These are phyloP conservation scores for Pseudogymnoascus sp. DNA, from an alignment of 2,329 filamentous ascomycete genomes.

Conservation along the genomic window DNA sequence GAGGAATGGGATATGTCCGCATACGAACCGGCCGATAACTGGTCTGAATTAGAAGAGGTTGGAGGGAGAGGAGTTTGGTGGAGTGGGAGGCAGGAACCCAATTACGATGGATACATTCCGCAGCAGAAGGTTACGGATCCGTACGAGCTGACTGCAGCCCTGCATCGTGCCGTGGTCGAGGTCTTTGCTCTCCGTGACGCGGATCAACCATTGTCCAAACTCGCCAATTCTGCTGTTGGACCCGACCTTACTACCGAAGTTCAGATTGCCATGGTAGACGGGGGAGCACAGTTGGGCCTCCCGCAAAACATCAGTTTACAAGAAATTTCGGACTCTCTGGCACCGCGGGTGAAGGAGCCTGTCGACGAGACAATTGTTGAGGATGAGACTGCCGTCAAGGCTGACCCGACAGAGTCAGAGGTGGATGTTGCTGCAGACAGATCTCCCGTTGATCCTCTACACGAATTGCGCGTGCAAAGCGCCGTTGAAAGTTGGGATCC, in stretches of 20 bases:
- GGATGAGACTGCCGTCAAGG: slow-evolving; percentile 18
- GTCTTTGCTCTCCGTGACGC: slow-evolving; percentile 41
- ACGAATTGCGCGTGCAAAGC: slow-evolving; percentile 33
- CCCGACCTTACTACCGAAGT: slow-evolving; percentile 21
- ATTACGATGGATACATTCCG: slow-evolving; percentile 34
- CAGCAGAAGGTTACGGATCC: slow-evolving; percentile 29
- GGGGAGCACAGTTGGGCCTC: slow-evolving; percentile 21
- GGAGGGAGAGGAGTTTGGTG: slow-evolving; percentile 41
- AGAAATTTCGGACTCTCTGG: slow-evolving; percentile 14
- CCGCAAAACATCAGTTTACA: slow-evolving; percentile 13
- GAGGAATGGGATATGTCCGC: slow-evolving; percentile 12
- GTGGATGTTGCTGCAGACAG: slow-evolving; percentile 23
- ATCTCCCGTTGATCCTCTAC: slow-evolving; percentile 20
- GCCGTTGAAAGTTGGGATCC: slow-evolving; percentile 41
- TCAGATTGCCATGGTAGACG: slow-evolving; percentile 18
- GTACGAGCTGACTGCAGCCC: slow-evolving; percentile 33
- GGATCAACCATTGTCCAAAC: slow-evolving; percentile 27
- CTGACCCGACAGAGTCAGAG: slow-evolving; percentile 24
- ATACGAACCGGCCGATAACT: slow-evolving; percentile 41
- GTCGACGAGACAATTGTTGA: neutral
- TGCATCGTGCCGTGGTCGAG: slow-evolving; percentile 51
- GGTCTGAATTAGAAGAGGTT: slow-evolving; percentile 46
- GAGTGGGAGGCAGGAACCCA: slow-evolving; percentile 25
- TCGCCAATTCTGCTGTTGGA: slow-evolving; percentile 17
- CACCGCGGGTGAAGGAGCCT: neutral